Base-by-base conservation (phyloP, 768 basidiomycete species). In the Termitomyces bulborhizus region DNA sequence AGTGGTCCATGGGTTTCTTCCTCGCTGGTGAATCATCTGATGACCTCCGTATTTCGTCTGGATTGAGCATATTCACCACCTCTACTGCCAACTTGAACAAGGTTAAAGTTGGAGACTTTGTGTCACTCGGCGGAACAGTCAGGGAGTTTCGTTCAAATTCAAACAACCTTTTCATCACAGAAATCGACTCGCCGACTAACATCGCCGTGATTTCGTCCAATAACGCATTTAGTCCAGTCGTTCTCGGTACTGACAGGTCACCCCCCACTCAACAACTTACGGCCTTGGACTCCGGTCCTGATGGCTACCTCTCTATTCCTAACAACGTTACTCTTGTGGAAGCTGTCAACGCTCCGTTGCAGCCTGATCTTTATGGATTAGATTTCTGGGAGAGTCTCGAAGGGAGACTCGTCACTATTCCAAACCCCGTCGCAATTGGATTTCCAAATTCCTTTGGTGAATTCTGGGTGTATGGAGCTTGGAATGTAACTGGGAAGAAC, bases 321-420 rank as follows among this genome's bases (percentile, higher is more conserved):
- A 81, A 78, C 62, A 84, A 84, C 58, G 65, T 69, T 15, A 78
- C 72, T 46, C 73, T 66, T 16, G 63, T 83, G 29, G 75, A 79
- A 50, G 60, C 60, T 1, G 69, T 73, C 4, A 79, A 85, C 58
- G 68, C 74, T 6, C 73, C 73, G 5, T 64, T 84, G 39, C 73
- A 75, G 50, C 82, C 82, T 1, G 71, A 76, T 27, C 66, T 71
- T 43, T 84, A 71, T 55, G 84, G 83, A 6, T 63, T 84, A 34
- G 83, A 85, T 62, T 85, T 86, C 62, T 86, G 83, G 82, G 75
- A 81, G 62, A 82, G 79, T 61, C 71, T 86, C 9, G 79, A 82
- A 56, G 82, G 82, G 2, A 76, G 80, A 60, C 68, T 85, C 3
- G 82, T 86, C 24, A 76, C 74, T 0, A 70, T 84, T 24, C 76